Evolutionary conservation across 805 yeast species (phyloP).

Genomic region (Yarrowia sp.): DNA sequence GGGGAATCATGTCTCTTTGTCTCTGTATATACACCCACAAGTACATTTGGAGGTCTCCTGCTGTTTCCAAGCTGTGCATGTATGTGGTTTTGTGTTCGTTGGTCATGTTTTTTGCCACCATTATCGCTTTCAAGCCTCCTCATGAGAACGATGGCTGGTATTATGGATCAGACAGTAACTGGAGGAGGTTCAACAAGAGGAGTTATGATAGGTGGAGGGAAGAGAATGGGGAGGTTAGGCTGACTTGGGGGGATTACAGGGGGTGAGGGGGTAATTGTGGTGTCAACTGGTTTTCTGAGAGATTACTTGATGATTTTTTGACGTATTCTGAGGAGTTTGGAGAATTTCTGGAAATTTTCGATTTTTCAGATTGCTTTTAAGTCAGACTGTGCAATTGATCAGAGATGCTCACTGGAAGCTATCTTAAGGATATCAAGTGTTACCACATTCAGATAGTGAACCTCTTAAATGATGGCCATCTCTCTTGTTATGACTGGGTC

Average conservation of each 20-base stretch:
- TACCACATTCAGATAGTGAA: no score
- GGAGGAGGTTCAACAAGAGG: constrained; percentile 16
- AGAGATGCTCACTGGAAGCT: no score
- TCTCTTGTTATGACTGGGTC: no score
- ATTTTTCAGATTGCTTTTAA: no score
- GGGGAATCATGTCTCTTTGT: constrained; percentile 26
- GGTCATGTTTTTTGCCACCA: constrained; percentile 16
- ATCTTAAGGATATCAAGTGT: no score
- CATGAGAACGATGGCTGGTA: constrained; percentile 33
- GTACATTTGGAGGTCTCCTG: constrained; percentile 4
- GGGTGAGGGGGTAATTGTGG: background rate
- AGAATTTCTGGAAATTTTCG: no score
- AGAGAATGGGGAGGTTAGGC: background rate
- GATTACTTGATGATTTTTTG: no score
- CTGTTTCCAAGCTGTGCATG: constrained; percentile 22
- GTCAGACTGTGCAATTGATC: no score
- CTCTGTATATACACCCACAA: constrained; percentile 28
- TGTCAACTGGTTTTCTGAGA: no score
- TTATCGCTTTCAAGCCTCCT: constrained; percentile 18
- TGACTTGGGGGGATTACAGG: constrained; percentile 1
- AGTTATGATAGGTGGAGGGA: constrained; percentile 16
- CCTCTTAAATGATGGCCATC: no score
- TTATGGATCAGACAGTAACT: constrained; percentile 17
- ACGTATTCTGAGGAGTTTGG: no score
- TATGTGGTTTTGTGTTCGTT: constrained; percentile 13